Percentiles rank a stretch among this genome's conserved stretches.
These are phyloP conservation scores for Zelonia costaricensis DNA, from an alignment of 208 protist species.

Conservation along the genomic window DNA sequence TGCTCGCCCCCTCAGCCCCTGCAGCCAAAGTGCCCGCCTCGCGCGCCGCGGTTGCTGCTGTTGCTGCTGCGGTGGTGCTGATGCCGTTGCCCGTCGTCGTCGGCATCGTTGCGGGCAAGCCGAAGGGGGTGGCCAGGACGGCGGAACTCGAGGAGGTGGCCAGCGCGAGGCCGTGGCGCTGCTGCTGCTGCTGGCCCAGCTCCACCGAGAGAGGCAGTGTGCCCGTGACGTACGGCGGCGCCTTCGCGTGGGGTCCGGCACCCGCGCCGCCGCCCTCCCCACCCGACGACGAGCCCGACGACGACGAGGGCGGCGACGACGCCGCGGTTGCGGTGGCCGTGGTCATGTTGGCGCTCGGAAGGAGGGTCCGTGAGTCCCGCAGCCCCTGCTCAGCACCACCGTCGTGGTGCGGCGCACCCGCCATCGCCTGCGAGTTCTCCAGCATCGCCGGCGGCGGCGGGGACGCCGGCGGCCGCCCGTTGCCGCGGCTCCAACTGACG, in stretches of 20 bases:
- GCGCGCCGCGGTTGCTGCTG: no score
- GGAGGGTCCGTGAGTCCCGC: no score
- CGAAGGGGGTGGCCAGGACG: background rate
- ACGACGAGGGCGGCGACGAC: no score
- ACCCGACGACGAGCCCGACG: background rate
- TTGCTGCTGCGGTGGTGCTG: background rate
- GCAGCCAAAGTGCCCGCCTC: no score
- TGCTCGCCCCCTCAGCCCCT: background rate
- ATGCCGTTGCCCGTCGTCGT: background rate
- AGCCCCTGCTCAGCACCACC: no score
- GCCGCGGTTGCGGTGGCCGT: no score
- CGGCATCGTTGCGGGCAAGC: background rate
- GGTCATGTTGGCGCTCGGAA: no score
- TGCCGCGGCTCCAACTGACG: background rate
- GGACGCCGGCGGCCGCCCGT: background rate
- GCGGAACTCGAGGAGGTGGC: background rate
- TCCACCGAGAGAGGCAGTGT: background rate
- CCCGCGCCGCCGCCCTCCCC: background rate
- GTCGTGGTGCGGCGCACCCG: no score
- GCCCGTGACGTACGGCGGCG: background rate
- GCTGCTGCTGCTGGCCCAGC: conserved; percentile 1
- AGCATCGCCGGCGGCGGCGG: background rate
- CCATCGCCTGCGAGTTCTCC: no score
- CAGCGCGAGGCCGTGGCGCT: conserved; percentile 2
- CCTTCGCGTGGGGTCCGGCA: background rate